phyloP scores from a whole-genome alignment of 2,329 filamentous ascomycete species.

The Cytospora piceae region DNA sequence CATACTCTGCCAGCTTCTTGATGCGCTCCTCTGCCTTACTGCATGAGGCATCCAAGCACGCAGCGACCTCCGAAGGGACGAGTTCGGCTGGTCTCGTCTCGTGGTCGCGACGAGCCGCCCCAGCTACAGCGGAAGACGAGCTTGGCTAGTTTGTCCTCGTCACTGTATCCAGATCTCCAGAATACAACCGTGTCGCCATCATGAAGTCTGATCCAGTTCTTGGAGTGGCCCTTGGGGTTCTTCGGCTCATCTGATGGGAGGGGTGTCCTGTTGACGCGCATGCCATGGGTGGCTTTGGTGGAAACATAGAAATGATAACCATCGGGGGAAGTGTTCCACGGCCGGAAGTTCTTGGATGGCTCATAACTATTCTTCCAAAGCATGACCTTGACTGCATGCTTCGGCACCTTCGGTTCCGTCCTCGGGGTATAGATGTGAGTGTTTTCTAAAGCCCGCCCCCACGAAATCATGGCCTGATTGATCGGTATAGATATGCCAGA shows the following conservation, averaged over 20 bases:
- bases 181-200: slow-evolving; percentile 78
- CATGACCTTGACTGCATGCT: slow-evolving; percentile 77
- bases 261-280: slow-evolving; percentile 74
- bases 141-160: slow-evolving; percentile 45
- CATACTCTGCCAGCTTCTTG: slow-evolving; percentile 45
- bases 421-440: slow-evolving; percentile 67
- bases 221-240: slow-evolving; percentile 58
- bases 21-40: slow-evolving; percentile 50
- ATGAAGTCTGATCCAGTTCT: slow-evolving; percentile 70
- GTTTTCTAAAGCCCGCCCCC: slow-evolving; percentile 73
- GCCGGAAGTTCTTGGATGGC: slow-evolving; percentile 54
- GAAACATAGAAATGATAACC: slow-evolving; percentile 74
- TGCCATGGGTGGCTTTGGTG: slow-evolving; percentile 76
- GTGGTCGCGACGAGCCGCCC: slow-evolving; percentile 55
- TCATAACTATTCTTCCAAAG: slow-evolving; percentile 74
- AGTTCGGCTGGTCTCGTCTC: slow-evolving; percentile 40
- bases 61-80: slow-evolving; percentile 45
- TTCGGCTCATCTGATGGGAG: slow-evolving; percentile 61
- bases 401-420: slow-evolving; percentile 74
- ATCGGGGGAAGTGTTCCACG: slow-evolving; percentile 56
- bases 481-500: slow-evolving; percentile 66
- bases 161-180: slow-evolving; percentile 56
- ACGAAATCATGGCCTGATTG: slow-evolving; percentile 70
- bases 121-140: slow-evolving; percentile 59
- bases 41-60: slow-evolving; percentile 54